Evolutionary conservation across 2,329 filamentous ascomycete species (phyloP), one percentile per base, ranked within the genome.

Genomic region (Nigrospora sphaerica): DNA sequence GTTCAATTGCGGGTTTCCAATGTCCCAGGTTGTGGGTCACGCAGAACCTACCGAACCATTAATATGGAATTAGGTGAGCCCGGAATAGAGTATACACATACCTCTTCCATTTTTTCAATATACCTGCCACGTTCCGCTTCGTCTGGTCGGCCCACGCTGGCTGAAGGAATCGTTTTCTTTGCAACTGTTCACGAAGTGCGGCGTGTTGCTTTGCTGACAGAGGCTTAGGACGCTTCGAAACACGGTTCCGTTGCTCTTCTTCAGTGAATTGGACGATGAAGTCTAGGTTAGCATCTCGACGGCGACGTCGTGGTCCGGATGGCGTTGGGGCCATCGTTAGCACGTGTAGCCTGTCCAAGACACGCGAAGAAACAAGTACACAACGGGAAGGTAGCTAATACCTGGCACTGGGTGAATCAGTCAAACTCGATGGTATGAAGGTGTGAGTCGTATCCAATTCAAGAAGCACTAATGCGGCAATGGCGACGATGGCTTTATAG

Each of bases 71-170:
- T 34, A 34, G 32, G 10, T 34, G 32, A 34, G 32, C 10, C 32
- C 32, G 32, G 32, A 10, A 10, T 10, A 34, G 32, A 34, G 32
- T 34, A 34, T 34, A 34, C 10, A 10, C 32, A 10, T 34, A 34
- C 14, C 10, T 34, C 32, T 34, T 34, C 45, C 33, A 56, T 51
- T 54, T 57, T 40, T 48, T 48, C 43, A 57, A 44, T 28, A 55
- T 48, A 28, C 50, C 41, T 31, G 45, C 38, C 47, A 57, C 47
- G 36, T 58, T 58, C 17, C 52, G 49, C 45, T 58, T 55, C 6
- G 54, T 57, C 32, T 41, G 37, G 31, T 54, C 46, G 40, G 52
- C 42, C 46, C 50, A 56, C 19, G 46, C 49, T 40, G 47, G 53
- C 38, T 40, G 45, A 35, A 56, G 46, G 41, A 54, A 57, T 18